A percentile compares a stretch with the other conserved stretches of the same genome.
These are phyloP conservation scores for Aspergillus arachidicola DNA, from an alignment of 2,329 filamentous ascomycete species.

Conservation along the genomic window DNA sequence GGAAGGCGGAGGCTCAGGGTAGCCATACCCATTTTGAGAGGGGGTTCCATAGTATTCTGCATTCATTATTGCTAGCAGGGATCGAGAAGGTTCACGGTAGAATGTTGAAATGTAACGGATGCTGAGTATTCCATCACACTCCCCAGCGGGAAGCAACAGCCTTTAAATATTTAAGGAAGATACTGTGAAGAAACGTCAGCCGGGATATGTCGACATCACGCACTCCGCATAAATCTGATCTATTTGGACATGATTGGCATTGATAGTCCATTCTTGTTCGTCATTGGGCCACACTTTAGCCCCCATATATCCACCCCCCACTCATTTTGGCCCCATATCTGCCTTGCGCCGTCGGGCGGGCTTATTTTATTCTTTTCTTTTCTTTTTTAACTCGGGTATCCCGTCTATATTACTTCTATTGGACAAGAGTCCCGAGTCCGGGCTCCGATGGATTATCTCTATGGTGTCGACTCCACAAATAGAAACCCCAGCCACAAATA, in stretches of 20 bases:
- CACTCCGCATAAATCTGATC: neutral
- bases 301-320: too few species aligned
- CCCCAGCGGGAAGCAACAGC: neutral
- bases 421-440: neutral
- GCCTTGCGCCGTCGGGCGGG: neutral
- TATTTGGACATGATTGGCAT: neutral
- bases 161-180: neutral
- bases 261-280: neutral
- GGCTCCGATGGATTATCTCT: too few species aligned
- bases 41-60: neutral
- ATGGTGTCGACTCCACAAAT: too few species aligned
- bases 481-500: too few species aligned
- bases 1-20: neutral
- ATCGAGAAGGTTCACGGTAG: neutral
- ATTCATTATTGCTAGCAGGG: neutral
- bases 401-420: neutral
- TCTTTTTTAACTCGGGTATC: neutral
- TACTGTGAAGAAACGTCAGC: neutral
- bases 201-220: neutral
- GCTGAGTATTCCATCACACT: neutral
- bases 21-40: neutral
- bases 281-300: neutral
- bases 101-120: neutral
- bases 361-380: too few species aligned
- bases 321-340: neutral